phyloP scores from a whole-genome alignment of 31 red algal genomes.

The Porphyra umbilicalis region DNA sequence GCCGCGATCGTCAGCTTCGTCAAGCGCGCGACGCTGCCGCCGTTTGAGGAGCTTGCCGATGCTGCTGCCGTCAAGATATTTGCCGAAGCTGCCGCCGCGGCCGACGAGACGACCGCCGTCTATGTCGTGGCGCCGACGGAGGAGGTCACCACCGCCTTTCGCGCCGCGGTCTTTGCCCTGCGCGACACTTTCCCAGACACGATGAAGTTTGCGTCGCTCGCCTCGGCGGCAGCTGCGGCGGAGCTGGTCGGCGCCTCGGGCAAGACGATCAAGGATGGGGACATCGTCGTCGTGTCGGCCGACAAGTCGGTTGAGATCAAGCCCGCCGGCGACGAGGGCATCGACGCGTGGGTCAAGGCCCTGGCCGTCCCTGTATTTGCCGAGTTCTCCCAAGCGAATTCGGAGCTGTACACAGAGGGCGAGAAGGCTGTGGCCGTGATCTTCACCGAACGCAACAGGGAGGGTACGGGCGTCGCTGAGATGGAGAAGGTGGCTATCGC shows the following conservation, averaged over 20 bases:
- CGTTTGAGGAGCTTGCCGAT: conserved; percentile 20
- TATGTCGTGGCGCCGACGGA: neutral
- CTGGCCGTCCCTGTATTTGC: conserved; percentile 47
- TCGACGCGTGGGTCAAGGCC: conserved; percentile 54
- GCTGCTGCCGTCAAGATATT: conserved; percentile 26
- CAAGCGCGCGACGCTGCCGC: conserved; percentile 42
- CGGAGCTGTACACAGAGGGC: conserved; percentile 71
- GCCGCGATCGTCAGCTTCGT: conserved; percentile 81
- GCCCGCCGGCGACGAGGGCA: neutral
- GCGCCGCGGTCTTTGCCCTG: conserved; percentile 36
- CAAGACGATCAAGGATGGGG: neutral
- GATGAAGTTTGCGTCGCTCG: conserved; percentile 27
- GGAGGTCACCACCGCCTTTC: conserved; percentile 11
- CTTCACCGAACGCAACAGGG: conserved; percentile 26
- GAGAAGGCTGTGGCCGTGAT: conserved; percentile 41
- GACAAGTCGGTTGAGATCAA: conserved; percentile 37
- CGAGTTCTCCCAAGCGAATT: conserved; percentile 77
- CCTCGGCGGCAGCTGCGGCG: neutral
- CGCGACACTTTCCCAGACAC: conserved; percentile 51
- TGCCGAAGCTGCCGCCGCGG: neutral
- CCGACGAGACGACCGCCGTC: neutral
- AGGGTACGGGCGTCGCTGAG: conserved; percentile 18
- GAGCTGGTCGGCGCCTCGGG: neutral
- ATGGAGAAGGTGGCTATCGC: conserved; percentile 46
- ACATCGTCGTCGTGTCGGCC: conserved; percentile 4